Evolutionary conservation across 2,329 filamentous ascomycete species (phyloP).

Genomic region (Escovopsis sp.): DNA sequence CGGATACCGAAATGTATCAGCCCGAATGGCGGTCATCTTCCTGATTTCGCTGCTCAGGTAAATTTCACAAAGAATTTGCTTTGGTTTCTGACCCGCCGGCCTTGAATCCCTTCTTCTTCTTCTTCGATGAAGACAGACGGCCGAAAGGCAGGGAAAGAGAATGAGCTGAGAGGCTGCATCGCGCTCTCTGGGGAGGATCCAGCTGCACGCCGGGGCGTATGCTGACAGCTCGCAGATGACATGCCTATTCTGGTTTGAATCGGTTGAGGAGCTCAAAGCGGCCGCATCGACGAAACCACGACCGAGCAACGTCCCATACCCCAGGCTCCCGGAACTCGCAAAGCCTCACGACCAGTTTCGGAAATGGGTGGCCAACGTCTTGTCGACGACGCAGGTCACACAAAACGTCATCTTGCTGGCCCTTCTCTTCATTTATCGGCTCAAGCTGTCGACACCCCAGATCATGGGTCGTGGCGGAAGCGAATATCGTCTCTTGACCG

Average conservation of each 20-base stretch:
- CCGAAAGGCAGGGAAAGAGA: too few relatives aligned
- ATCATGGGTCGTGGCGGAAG: slow-evolving; percentile 88
- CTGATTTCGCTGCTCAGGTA: slow-evolving; percentile 75
- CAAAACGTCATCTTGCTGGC: slow-evolving; percentile 89
- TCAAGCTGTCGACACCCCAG: slow-evolving; percentile 78
- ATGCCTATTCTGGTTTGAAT: slow-evolving; percentile 96
- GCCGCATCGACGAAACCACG: slow-evolving; percentile 46
- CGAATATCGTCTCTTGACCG: slow-evolving; percentile 82
- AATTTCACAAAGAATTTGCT: slow-evolving; percentile 9
- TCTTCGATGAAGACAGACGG: background rate
- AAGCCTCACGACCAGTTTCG: slow-evolving; percentile 66
- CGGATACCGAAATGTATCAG: slow-evolving; percentile 65
- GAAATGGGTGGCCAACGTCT: slow-evolving; percentile 84
- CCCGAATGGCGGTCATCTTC: slow-evolving; percentile 56
- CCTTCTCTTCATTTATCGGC: slow-evolving; percentile 77
- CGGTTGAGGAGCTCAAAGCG: slow-evolving; percentile 58
- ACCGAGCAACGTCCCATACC: slow-evolving; percentile 23
- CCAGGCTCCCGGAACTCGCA: slow-evolving; percentile 53
- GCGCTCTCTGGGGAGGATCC: too few relatives aligned
- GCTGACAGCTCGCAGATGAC: slow-evolving; percentile 50
- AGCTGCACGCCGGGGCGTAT: background rate
- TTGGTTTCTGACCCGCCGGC: too few relatives aligned
- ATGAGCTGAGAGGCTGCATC: background rate
- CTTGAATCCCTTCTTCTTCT: background rate
- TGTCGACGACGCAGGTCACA: slow-evolving; percentile 89